Evolutionary conservation across 2,329 filamentous ascomycete genomes (phyloP).

Genomic region (Fusarium acutatum): DNA sequence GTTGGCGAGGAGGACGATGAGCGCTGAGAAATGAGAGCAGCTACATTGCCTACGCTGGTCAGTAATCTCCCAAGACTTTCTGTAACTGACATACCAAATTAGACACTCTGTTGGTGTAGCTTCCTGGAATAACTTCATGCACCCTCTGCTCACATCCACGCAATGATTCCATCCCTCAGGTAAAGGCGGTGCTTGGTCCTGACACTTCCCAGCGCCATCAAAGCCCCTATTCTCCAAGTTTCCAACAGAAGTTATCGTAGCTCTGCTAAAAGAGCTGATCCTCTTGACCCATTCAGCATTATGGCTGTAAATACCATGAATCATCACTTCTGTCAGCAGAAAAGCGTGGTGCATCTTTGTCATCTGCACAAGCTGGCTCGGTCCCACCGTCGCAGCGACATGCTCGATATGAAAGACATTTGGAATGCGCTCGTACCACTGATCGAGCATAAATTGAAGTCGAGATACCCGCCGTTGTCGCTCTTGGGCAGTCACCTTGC

Average conservation of each 20-base stretch:
- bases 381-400: constrained; percentile 42
- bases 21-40: constrained; percentile 45
- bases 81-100: constrained; percentile 40
- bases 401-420: constrained; percentile 46
- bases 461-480: constrained; percentile 42
- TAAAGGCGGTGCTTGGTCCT: constrained; percentile 25
- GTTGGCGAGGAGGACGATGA: constrained; percentile 48
- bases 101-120: constrained; percentile 44
- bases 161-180: constrained; percentile 46
- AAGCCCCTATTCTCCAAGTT: constrained; percentile 14
- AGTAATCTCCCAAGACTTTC: neutral
- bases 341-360: constrained; percentile 50
- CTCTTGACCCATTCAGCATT: constrained; percentile 49
- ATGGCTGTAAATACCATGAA: constrained; percentile 51
- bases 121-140: constrained; percentile 45
- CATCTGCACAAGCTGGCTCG: constrained; percentile 46
- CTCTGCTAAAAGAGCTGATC: constrained; percentile 42
- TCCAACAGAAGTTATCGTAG: constrained; percentile 29
- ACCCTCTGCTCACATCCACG: constrained; percentile 46
- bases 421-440: constrained; percentile 49
- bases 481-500: constrained; percentile 41
- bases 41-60: constrained; percentile 38
- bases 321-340: constrained; percentile 47
- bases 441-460: constrained; percentile 46
- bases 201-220: neutral